Conservation (phyloP, 2,329 filamentous ascomycete genomes). For the Chaetomium olivaceum region DNA sequence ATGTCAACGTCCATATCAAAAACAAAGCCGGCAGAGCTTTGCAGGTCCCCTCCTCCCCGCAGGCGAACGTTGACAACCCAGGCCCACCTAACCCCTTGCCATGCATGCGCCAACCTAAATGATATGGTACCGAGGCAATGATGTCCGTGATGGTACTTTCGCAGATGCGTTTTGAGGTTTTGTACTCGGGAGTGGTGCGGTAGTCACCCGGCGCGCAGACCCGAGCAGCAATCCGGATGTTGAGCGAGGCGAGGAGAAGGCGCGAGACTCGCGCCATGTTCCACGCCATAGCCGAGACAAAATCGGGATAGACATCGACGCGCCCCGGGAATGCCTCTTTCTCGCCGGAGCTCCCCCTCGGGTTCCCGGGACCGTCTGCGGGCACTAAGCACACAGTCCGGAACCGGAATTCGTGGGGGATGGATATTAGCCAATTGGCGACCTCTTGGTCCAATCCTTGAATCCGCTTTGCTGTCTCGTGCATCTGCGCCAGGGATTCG, state of each 20-base stretch:
- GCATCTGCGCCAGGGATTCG: conserved; percentile 52
- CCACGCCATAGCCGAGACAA: conserved; percentile 58
- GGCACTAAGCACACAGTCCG: conserved; percentile 52
- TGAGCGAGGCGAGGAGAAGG: conserved; percentile 55
- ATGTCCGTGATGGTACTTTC: conserved; percentile 58
- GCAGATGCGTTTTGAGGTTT: conserved; percentile 52
- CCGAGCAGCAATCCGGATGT: conserved; percentile 62
- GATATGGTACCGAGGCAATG: conserved; percentile 60
- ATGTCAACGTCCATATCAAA: conserved; percentile 60
- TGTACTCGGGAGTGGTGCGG: conserved; percentile 62
- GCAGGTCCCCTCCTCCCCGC: conserved; percentile 50
- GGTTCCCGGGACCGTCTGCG: conserved; percentile 49
- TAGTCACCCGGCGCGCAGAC: conserved; percentile 61
- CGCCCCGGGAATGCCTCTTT: conserved; percentile 61
- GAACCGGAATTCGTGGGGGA: conserved; percentile 52
- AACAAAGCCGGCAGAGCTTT: conserved; percentile 61
- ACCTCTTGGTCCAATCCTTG: conserved; percentile 56
- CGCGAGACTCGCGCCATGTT: conserved; percentile 57
- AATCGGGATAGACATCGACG: conserved; percentile 60
- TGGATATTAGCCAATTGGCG: conserved; percentile 50
- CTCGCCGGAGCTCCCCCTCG: conserved; percentile 47
- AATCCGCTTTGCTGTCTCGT: conserved; percentile 52
- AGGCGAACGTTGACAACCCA: conserved; percentile 51
- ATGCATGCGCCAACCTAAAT: conserved; percentile 59
- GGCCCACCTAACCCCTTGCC: conserved; percentile 43